A percentile compares a stretch with the other conserved stretches of the same genome.
phyloP scores from a whole-genome alignment of 345 rosid species.

The Eutrema yunnanense region DNA sequence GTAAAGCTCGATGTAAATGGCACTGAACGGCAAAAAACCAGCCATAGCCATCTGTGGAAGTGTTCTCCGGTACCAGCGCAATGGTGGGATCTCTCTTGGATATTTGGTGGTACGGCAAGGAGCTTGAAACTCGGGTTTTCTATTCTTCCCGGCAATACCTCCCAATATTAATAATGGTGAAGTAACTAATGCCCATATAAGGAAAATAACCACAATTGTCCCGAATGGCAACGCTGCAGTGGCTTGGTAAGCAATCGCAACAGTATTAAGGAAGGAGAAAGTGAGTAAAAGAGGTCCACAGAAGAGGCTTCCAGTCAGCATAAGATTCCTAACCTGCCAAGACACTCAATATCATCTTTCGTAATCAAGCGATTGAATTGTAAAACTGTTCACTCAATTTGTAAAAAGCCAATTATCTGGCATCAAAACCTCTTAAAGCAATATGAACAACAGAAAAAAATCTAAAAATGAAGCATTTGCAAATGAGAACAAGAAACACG shows the following conservation, averaged over 20 bases:
- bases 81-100: constrained; percentile 49
- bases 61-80: constrained; percentile 47
- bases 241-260: constrained; percentile 47
- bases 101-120: constrained; percentile 53
- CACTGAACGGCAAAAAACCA: constrained; percentile 60
- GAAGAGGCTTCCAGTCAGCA: constrained; percentile 51
- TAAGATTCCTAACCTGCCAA: constrained; percentile 48
- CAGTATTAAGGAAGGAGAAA: constrained; percentile 53
- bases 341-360: not conserved
- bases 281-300: constrained; percentile 51
- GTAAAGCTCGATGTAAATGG: constrained; percentile 58
- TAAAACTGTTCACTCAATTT: not conserved
- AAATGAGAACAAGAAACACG: not conserved
- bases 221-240: constrained; percentile 55
- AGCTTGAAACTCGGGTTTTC: constrained; percentile 56
- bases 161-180: constrained; percentile 44
- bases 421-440: not conserved
- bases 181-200: constrained; percentile 56
- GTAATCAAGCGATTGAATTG: not conserved
- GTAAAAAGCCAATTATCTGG: not conserved
- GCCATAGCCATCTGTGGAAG: constrained; percentile 68
- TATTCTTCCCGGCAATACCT: constrained; percentile 52
- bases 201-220: constrained; percentile 48
- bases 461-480: not conserved
- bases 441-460: not conserved